These are phyloP conservation scores for Hypholoma fasciculare DNA, from an alignment of 768 basidiomycete genomes.

Conservation along the genomic window DNA sequence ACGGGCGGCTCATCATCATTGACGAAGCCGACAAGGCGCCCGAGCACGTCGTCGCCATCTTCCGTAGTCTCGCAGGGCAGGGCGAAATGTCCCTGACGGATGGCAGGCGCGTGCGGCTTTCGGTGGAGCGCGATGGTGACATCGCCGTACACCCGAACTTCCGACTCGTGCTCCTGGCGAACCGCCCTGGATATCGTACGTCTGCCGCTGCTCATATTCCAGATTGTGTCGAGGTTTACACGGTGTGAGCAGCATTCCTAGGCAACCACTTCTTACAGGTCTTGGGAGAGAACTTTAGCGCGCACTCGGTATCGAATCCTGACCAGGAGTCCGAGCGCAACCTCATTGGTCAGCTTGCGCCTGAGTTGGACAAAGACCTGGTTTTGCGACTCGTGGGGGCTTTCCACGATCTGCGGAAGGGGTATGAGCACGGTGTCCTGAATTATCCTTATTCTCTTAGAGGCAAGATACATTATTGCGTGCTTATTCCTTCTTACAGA, in stretches of 20 bases:
- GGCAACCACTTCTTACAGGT: conserved; percentile 76
- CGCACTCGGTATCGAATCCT: conserved; percentile 66
- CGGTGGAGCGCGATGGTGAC: conserved; percentile 48
- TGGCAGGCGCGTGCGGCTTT: conserved; percentile 53
- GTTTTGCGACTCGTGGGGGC: conserved; percentile 58
- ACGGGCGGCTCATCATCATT: conserved; percentile 66
- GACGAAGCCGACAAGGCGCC: conserved; percentile 77
- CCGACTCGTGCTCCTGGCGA: conserved; percentile 62
- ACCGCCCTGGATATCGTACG: conserved; percentile 70
- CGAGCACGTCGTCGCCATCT: conserved; percentile 71
- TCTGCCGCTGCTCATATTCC: not conserved
- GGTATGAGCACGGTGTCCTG: conserved; percentile 56
- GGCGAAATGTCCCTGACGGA: conserved; percentile 65
- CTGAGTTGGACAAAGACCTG: conserved; percentile 53
- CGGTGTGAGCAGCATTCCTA: conserved; percentile 51
- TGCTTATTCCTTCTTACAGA: not conserved
- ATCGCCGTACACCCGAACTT: conserved; percentile 65
- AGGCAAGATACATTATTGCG: conserved; percentile 34
- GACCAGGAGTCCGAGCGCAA: conserved; percentile 65
- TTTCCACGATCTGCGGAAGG: conserved; percentile 62
- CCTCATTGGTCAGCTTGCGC: conserved; percentile 60
- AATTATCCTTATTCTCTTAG: conserved; percentile 70
- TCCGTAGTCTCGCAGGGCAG: conserved; percentile 67
- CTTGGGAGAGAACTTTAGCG: conserved; percentile 67
- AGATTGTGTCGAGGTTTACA: not conserved